Evolutionary conservation across 2,329 filamentous ascomycete genomes (phyloP), one percentile per base, ranked within the genome.

Genomic region (Colletotrichum simmondsii): DNA sequence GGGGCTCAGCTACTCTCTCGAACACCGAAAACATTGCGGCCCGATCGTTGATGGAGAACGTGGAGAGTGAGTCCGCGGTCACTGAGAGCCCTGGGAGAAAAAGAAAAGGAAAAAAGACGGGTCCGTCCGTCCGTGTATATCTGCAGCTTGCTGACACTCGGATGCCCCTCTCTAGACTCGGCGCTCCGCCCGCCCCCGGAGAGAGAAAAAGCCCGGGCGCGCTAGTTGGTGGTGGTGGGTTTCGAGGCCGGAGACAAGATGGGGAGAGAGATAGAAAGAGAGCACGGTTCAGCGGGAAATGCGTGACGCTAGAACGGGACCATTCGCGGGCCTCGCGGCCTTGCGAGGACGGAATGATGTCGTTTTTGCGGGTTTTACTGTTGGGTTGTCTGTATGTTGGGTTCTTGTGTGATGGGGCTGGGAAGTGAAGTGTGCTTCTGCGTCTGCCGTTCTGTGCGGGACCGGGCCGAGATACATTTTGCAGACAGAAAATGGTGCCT

Each of bases 111-210:
- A 19, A 3, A 42, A 16, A 32, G 30, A 32, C 10, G 26, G 7
- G 24, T 30, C 26, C 10, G 10, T 24, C 42, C 42, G 28, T 22
- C 11, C 60, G 42, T 35, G 30, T 26, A 30, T 10, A n/a, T 24
- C 35, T 53, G 58, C 68, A 68, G 28, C 49, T 68, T 30, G 58
- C 37, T 42, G 63, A 68, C 64, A 58, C 69, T 68, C 65, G 65
- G 69, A 63, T 64, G 35, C 52, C 49, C 19, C 37, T 2, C 22
- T n/a, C 28, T 11, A 37, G 19, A n/a, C 28, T 32, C 61, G n/a
- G 12, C n/a, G n/a, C 62, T 56, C 49, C 12, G 32, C 5, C 22
- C 52, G 11, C 32, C 14, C 7, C 46, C 37, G 37, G 37, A 19
- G 37, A 52, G 22, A 4, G 14, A 14, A 8, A 28, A 24, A n/a